Base-by-base conservation (phyloP, 176 grass and related monocot genomes). In the Pontederia crassipes region DNA sequence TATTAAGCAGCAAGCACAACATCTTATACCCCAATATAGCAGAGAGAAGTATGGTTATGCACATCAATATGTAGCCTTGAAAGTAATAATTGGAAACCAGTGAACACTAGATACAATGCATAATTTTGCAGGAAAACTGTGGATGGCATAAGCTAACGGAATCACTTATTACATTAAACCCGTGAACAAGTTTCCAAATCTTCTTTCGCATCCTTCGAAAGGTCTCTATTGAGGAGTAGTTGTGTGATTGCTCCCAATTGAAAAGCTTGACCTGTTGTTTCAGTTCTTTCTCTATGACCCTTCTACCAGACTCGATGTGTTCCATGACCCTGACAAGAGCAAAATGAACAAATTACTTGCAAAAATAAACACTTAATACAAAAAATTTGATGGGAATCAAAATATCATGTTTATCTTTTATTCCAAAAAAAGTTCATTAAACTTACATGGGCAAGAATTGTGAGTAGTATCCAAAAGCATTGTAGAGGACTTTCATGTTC, bases 401-500 rank as follows among this genome's bases (percentile, higher is more conserved):
- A 71, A 57, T 61, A 67, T 52, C 50, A 57, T 12, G 55, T 4
- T 46, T 6, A 17, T 27, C 40, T 46, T 24, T 24, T 24, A 24
- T 24, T 24, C 20, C 20, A 24, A 24, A 24, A 24, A 1, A 24
- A 24, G 20, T 24, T 24, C 46, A 24, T 28, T 56, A 32, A 60
- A 75, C 92, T 90, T 81, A 96, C 92, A 82, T 59, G 54, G 81
- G 72, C 55, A 82, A 69, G 63, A 96, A 90, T 20, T 96, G 92
- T 63, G 90, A 77, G 52, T 96, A 96, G 58, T 90, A 96, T 53
- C 92, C 92, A 82, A 96, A 96, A 11, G 85, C 63, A 70, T 90
- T 96, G 65, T 96, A 96, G 46, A 96, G 78, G 78, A 96, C 72
- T 49, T 85, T 89, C 61, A 75, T 58, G 61, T 79, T 87, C 74